Percentiles rank a stretch among this genome's conserved stretches.
Evolutionary conservation across 2,329 filamentous ascomycete genomes (phyloP).

Genomic region (Colletotrichum phormii): DNA sequence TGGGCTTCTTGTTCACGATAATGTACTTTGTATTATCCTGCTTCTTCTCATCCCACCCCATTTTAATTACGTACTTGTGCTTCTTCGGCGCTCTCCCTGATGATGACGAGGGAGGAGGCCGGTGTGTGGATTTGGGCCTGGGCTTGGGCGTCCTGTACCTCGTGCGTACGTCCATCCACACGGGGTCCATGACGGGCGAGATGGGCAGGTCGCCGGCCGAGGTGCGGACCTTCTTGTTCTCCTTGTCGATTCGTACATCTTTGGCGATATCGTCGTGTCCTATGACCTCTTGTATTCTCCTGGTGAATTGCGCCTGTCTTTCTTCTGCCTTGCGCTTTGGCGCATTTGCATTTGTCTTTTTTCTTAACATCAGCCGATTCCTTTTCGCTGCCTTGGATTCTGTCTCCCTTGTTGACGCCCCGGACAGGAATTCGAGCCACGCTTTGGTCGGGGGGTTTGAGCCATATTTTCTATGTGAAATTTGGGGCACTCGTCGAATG

Average conservation of each 20-base stretch:
- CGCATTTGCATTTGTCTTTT: neutral
- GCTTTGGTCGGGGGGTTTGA: too few relatives aligned
- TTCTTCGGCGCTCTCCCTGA: too few relatives aligned
- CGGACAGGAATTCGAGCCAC: too few relatives aligned
- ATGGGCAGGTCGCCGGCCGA: slow-evolving; percentile 60
- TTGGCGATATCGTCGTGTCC: slow-evolving; percentile 44
- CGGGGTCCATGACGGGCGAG: slow-evolving; percentile 66
- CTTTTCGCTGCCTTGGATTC: too few relatives aligned
- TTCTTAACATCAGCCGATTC: neutral
- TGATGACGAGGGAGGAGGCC: too few relatives aligned
- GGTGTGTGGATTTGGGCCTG: slow-evolving; percentile 41
- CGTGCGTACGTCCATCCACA: slow-evolving; percentile 57
- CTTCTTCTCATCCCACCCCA: too few relatives aligned
- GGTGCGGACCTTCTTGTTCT: slow-evolving; percentile 58
- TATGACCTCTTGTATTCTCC: slow-evolving; percentile 47
- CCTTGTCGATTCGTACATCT: slow-evolving; percentile 49
- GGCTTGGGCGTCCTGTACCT: slow-evolving; percentile 52
- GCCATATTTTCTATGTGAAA: too few relatives aligned
- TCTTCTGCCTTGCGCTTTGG: neutral
- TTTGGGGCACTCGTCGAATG: too few relatives aligned
- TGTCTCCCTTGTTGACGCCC: too few relatives aligned
- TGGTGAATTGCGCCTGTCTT: slow-evolving; percentile 12
- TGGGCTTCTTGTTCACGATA: too few relatives aligned
- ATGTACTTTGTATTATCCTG: too few relatives aligned
- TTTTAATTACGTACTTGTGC: too few relatives aligned